Base-by-base conservation (phyloP, 176 grass and related monocot genomes). In the Ensete ventricosum region DNA sequence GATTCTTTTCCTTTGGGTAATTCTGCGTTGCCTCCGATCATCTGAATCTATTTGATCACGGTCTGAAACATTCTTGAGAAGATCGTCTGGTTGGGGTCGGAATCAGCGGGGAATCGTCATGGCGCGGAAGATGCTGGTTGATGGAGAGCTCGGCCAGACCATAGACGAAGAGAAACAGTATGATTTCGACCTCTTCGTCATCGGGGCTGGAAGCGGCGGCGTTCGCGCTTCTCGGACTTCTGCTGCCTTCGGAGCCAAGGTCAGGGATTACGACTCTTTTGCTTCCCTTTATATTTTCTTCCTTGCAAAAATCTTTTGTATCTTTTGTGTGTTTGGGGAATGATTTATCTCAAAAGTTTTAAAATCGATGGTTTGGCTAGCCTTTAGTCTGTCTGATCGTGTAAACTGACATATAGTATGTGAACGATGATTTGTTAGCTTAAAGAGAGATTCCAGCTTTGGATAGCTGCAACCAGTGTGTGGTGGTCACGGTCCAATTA, bases 101-200 rank as follows among this genome's bases (percentile, higher is more conserved):
- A 70, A 20, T 70, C 9, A 11, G 48, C 8, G 48, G 48, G 20
- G 9, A 21, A 70, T 52, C 67, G 2, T 70, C 59, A 98, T 98
- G 94, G 90, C 94, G 64, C 87, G 94, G 80, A 98, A 98, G 94
- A 87, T 98, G 86, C 86, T 98, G 43, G 81, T 81, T 57, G 90
- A 98, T 52, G 94, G 82, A 54, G 83, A 90, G 74, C 29, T 80
- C 27, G 55, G 53, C 64, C 52, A 34, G 11, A 24, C 19, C 14
- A 71, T 69, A 9, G 53, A 64, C 19, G 82, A 71, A 51, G 86
- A 29, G 14, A 73, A 72, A 51, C 52, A 50, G 50, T 91, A 93
- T 76, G 90, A 98, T 62, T 93, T 89, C 68, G 90, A 98, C 27
- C 83, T 98, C 8, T 98, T 98, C 55, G 94, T 98, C 68, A 98